Percentiles rank a stretch among this genome's conserved stretches.
Evolutionary conservation across 2,329 filamentous ascomycete genomes (phyloP).

Genomic region (Colletotrichum sp.): DNA sequence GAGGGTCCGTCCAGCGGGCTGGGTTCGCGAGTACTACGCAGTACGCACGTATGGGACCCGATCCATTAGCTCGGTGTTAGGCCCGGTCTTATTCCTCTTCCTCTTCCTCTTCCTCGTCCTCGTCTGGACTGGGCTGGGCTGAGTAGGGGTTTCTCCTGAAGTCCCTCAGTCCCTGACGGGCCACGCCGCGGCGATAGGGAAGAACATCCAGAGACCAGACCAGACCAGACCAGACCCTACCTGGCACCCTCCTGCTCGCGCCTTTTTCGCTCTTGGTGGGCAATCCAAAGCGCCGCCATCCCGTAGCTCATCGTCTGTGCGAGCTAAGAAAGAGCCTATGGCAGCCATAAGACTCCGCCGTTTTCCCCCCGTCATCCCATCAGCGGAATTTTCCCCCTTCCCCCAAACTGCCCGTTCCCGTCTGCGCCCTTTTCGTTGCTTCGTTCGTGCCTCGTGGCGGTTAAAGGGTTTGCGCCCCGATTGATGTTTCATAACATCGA

Average conservation of each 20-base stretch:
- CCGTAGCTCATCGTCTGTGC: conserved; percentile 1
- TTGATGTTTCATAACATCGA: conserved; percentile 2
- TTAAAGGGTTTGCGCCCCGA: neutral
- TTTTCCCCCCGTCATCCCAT: conserved; percentile 12
- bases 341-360: conserved; percentile 8
- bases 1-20: neutral
- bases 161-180: neutral
- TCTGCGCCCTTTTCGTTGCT: neutral
- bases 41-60: neutral
- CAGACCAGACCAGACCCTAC: neutral
- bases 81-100: neutral
- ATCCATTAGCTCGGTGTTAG: conserved; percentile 7
- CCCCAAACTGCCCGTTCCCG: neutral
- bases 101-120: neutral
- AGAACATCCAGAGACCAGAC: neutral
- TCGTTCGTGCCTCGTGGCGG: neutral
- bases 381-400: neutral
- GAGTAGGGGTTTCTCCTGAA: neutral
- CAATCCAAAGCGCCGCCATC: neutral
- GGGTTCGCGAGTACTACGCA: neutral
- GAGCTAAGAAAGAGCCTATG: neutral
- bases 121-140: neutral
- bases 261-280: neutral
- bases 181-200: neutral
- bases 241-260: neutral